These are phyloP conservation scores for Russula earlei DNA, from an alignment of 768 basidiomycete species.

Conservation along the genomic window DNA sequence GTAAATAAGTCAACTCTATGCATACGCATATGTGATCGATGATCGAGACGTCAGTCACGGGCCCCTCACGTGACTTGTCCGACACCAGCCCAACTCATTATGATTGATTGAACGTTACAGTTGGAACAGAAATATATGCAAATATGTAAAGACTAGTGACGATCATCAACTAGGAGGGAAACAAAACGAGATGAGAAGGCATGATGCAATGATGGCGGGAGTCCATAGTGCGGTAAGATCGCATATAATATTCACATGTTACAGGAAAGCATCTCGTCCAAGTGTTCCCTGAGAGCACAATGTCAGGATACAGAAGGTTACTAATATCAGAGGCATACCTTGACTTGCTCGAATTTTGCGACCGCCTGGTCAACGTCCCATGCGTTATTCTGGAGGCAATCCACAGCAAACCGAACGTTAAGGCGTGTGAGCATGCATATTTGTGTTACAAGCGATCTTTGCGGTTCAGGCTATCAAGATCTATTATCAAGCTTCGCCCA, in stretches of 20 bases:
- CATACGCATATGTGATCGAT: no score
- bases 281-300: constrained; percentile 20
- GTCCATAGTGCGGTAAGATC: not conserved
- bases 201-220: not conserved
- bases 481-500: constrained; percentile 14
- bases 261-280: constrained; percentile 24
- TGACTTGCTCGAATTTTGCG: constrained; percentile 81
- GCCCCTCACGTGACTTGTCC: no score
- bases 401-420: constrained; percentile 69
- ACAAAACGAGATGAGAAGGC: not conserved
- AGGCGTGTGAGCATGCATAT: constrained; percentile 67
- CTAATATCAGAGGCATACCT: constrained; percentile 53
- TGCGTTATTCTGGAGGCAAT: constrained; percentile 75
- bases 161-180: not conserved
- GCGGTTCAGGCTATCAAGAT: constrained; percentile 48
- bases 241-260: not conserved
- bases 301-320: constrained; percentile 28
- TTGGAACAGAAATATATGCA: not conserved
- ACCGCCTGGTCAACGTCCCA: constrained; percentile 80
- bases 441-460: constrained; percentile 61
- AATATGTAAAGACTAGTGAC: constrained; percentile 2
- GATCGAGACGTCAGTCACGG: no score
- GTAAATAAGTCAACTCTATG: no score
- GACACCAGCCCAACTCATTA: no score
- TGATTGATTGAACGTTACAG: constrained; percentile 3